A percentile compares a stretch with the other conserved stretches of the same genome.
Conservation (phyloP, 129 eudicot species). For the Cynara cardunculus region DNA sequence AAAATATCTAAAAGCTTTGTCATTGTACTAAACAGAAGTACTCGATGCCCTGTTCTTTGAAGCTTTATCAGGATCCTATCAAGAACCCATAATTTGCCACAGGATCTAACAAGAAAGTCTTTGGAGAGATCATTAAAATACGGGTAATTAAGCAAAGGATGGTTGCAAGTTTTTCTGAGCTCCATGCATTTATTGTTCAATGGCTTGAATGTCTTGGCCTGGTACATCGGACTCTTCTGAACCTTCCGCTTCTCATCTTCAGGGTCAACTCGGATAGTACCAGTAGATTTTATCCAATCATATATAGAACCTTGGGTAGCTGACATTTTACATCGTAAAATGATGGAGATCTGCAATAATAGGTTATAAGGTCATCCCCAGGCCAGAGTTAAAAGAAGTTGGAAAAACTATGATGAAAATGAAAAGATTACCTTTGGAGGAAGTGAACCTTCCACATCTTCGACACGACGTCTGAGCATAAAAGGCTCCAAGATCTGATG, state of each 20-base stretch:
- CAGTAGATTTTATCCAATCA: constrained; percentile 96
- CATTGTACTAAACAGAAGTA: constrained; percentile 91
- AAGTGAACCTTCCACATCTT: constrained; percentile 99
- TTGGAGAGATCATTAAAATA: constrained; percentile 74
- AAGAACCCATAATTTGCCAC: constrained; percentile 91
- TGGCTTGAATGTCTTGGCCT: constrained; percentile 55
- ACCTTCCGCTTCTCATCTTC: constrained; percentile 75
- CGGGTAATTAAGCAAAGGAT: constrained; percentile 89
- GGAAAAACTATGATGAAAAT: background rate
- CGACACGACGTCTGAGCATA: constrained; percentile 99
- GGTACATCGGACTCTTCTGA: constrained; percentile 62
- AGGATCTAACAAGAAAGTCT: constrained; percentile 89
- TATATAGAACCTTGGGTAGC: constrained; percentile 83
- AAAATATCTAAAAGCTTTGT: constrained; percentile 87
- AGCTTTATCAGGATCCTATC: constrained; percentile 85
- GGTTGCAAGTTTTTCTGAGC: constrained; percentile 93
- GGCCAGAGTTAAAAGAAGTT: background rate
- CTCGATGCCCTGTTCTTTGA: constrained; percentile 94
- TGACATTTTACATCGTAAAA: constrained; percentile 87
- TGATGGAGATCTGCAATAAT: constrained; percentile 71
- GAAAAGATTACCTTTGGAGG: constrained; percentile 87
- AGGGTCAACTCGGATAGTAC: constrained; percentile 92
- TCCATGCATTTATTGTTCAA: constrained; percentile 89
- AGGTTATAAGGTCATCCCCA: constrained; percentile 9
- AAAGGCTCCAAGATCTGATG: constrained; percentile 98